Base-by-base conservation (phyloP, 176 grass and related monocot genomes). In the Zoysia pacifica region DNA sequence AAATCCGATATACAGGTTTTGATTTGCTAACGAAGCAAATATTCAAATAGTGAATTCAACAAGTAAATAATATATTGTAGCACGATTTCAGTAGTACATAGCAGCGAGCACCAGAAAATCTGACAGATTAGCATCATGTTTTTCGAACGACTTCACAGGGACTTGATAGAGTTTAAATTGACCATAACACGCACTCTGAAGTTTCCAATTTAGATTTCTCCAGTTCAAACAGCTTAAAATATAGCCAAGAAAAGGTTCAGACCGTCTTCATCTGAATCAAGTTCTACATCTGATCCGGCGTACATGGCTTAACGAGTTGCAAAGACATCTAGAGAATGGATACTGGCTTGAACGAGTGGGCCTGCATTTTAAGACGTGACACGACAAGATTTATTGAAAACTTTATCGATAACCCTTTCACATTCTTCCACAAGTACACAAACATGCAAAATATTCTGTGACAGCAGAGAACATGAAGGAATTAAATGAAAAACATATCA, bases 261-360 rank as follows among this genome's bases (percentile, higher is more conserved):
- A 86, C 84, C 91, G 51, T 94, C 91, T 78, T 94, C 88, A 65
- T 91, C 85, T 7, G 71, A 91, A 46, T 94, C 88, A 73, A 91
- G 91, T 66, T 94, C 88, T 81, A 91, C 91, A 88, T 94, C 79
- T 38, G 56, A 82, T 71, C 16, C 38, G 77, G 47, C 56, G 65
- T 12, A 16, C 11, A 4, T 48, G 16, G 65, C 40, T 87, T 40
- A 77, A 72, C 36, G n/a, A 16, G 5, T 35, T 44, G 15, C 12
- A 78, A 50, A 55, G 6, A 12, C 44, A 11, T 60, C 65, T 28
- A 75, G 16, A 59, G 62, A 69, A 63, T 11, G 28, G 40, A 3
- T 64, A 65, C 3, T 82, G 48, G 63, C 48, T 47, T 87, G 28
- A 28, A 28, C 28, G 28, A 28, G 28, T 28, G 28, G 28, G 28